A percentile compares a stretch with the other conserved stretches of the same genome.
phyloP scores from a whole-genome alignment of 1,284 basidiomycete genomes.

The Cutaneotrichosporon arboriforme region DNA sequence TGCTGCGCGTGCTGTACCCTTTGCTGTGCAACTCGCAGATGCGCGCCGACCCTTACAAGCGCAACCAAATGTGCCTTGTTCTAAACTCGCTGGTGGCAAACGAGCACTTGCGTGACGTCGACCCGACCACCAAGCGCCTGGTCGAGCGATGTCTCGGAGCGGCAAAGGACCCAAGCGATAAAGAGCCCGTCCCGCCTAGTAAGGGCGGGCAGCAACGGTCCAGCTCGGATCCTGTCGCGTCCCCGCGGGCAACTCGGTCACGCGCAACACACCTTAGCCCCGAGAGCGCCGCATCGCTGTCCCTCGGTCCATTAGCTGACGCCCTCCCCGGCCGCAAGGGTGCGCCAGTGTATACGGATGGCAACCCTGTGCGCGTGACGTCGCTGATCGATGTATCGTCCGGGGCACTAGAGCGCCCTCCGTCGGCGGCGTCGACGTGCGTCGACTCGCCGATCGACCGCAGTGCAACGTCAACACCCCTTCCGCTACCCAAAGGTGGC shows the following conservation, averaged over 20 bases:
- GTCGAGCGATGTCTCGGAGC: constrained; percentile 77
- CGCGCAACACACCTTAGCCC: constrained; percentile 1
- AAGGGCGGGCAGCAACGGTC: not conserved
- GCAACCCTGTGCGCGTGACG: constrained; percentile 35
- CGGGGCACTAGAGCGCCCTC: constrained; percentile 20
- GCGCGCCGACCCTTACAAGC: constrained; percentile 78
- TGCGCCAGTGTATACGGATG: not conserved
- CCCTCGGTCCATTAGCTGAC: constrained; percentile 6
- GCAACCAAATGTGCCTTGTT: constrained; percentile 75
- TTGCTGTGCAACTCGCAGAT: constrained; percentile 93
- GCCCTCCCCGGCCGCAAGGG: constrained; percentile 6
- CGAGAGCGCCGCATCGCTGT: constrained; percentile 6
- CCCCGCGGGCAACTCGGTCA: not conserved
- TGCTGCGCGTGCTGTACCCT: constrained; percentile 90
- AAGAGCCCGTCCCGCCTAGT: not conserved
- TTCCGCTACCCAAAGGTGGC: not conserved
- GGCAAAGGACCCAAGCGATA: constrained; percentile 4
- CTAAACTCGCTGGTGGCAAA: constrained; percentile 74
- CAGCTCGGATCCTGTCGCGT: not conserved
- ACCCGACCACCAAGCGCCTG: constrained; percentile 78
- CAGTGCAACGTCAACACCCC: constrained; percentile 10
- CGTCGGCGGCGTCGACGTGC: not conserved
- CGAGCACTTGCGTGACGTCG: constrained; percentile 71
- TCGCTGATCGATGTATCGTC: constrained; percentile 37
- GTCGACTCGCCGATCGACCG: constrained; percentile 12